Base-by-base conservation (phyloP, 1,284 basidiomycete genomes). In the Thecaphora frezii region DNA sequence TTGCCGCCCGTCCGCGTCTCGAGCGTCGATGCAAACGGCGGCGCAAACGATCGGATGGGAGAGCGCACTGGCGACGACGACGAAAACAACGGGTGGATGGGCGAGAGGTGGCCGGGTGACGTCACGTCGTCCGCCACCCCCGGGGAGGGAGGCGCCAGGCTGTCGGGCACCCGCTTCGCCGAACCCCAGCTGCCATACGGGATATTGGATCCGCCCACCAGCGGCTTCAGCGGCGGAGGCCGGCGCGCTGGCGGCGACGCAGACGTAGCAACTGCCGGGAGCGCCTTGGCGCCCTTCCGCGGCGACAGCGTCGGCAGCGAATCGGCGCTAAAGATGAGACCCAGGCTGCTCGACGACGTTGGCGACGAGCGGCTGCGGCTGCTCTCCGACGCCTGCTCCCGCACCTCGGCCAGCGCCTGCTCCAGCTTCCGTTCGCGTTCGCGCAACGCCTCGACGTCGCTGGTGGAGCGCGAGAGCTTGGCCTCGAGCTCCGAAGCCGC, bases 391-490 rank as follows among this genome's bases (percentile, higher is more conserved):
- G 58, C 54, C 60, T 63, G 54, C 38, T 51, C 51, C n/a, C 48
- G 49, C 9, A 41, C 25, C 24, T 58, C 51, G 18, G 39, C 44
- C 39, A 63, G 26, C 18, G 54, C 51, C 3, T 46, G 33, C 40
- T 54, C 48, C 30, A 63, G 54, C n/a, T 46, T 49, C 43, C 54
- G 48, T 36, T 57, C 54, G 8, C 51, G 48, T 10, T 48, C 48
- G 2, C 38, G 36, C 28, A 57, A 54, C 48, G 51, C 48, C 21
- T 62, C 56, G 42, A 57, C 51, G 23, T 61, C 55, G 40, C 41
- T 47, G 1, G 58, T 56, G 12, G 56, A 48, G 5, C 51, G 47
- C 2, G 48, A 50, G 41, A 62, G 45, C 22, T 48, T 44, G 5
- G 45, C 44, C 23, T 48, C 42, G 21, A 62, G 54, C 10, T 54